Evolutionary conservation across 768 basidiomycete species (phyloP).

Genomic region (Neoboletus brunneissimus): DNA sequence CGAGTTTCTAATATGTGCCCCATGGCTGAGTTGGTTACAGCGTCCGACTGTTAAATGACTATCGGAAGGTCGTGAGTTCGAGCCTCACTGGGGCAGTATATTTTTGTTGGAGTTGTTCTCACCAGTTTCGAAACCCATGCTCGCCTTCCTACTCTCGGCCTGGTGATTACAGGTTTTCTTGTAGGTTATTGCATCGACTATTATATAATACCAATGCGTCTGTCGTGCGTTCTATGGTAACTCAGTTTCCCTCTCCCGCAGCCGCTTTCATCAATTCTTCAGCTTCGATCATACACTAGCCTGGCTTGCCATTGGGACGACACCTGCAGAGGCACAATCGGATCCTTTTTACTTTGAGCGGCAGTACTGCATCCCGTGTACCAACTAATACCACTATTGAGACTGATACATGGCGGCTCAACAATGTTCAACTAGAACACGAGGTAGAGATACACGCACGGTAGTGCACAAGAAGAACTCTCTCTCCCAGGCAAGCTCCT

Average conservation of each 20-base stretch:
- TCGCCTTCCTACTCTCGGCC: no score
- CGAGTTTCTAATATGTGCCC: slow-evolving; percentile 32
- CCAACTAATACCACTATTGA: slow-evolving; percentile 1
- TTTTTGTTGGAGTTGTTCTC: not conserved
- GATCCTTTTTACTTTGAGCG: not conserved
- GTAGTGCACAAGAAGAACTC: slow-evolving; percentile 2
- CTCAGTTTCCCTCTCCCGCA: not conserved
- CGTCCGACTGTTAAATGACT: slow-evolving; percentile 43
- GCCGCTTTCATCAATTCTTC: not conserved
- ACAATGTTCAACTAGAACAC: slow-evolving; percentile 3
- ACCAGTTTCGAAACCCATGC: no score
- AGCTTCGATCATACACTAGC: not conserved
- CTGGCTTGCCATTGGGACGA: not conserved
- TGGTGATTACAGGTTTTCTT: not conserved
- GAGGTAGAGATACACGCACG: slow-evolving; percentile 9
- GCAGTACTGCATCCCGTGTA: slow-evolving; percentile 2
- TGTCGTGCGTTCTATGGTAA: not conserved
- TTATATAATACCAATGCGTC: not conserved
- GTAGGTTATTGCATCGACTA: not conserved
- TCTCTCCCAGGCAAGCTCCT: slow-evolving; percentile 38
- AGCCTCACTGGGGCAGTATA: slow-evolving; percentile 48
- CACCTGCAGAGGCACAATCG: not conserved
- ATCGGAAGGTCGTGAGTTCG: slow-evolving; percentile 56
- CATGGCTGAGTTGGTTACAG: slow-evolving; percentile 53
- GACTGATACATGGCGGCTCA: slow-evolving; percentile 8